phyloP scores from a whole-genome alignment of 169 alveolate genomes.

The Eimeria tenella region DNA sequence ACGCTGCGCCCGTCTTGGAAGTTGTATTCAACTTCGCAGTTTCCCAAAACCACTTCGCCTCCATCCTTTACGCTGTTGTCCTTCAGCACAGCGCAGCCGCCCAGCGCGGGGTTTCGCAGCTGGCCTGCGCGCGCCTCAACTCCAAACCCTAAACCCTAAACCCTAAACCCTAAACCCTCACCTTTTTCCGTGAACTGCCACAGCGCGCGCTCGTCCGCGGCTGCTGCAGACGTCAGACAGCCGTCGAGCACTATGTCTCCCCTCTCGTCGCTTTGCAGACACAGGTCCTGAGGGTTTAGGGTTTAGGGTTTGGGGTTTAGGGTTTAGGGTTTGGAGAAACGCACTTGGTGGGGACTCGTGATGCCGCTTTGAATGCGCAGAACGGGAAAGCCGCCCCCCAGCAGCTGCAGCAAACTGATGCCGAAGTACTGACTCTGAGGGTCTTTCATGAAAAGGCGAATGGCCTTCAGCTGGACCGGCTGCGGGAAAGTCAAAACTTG shows the following conservation, averaged over 20 bases:
- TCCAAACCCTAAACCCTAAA: background rate
- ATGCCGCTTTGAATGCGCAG: slow-evolving; percentile 92
- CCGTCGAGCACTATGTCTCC: slow-evolving; percentile 75
- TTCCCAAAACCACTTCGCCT: slow-evolving; percentile 82
- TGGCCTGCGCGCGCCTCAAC: slow-evolving; percentile 49
- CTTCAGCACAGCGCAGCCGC: slow-evolving; percentile 87
- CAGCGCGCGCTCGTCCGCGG: slow-evolving; percentile 69
- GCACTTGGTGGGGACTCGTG: slow-evolving; percentile 84
- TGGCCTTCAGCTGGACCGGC: slow-evolving; percentile 85
- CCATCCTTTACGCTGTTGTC: slow-evolving; percentile 87
- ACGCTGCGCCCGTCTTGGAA: slow-evolving; percentile 76
- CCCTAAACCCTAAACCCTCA: background rate
- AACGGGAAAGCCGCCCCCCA: slow-evolving; percentile 89
- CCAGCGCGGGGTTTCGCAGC: slow-evolving; percentile 82
- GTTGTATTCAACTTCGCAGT: slow-evolving; percentile 78
- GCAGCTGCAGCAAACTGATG: slow-evolving; percentile 88
- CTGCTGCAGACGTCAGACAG: slow-evolving; percentile 40
- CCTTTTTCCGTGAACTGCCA: slow-evolving; percentile 77
- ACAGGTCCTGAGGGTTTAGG: slow-evolving; percentile 38
- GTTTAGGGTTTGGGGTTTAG: too few relatives aligned
- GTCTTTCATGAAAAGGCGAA: slow-evolving; percentile 88
- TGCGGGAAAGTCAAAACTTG: slow-evolving; percentile 86
- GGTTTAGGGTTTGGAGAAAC: too few relatives aligned
- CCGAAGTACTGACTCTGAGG: slow-evolving; percentile 91
- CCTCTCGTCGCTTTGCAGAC: slow-evolving; percentile 74